Evolutionary conservation across 2,329 filamentous ascomycete genomes (phyloP).

Genomic region (Pseudocercospora crystallina): DNA sequence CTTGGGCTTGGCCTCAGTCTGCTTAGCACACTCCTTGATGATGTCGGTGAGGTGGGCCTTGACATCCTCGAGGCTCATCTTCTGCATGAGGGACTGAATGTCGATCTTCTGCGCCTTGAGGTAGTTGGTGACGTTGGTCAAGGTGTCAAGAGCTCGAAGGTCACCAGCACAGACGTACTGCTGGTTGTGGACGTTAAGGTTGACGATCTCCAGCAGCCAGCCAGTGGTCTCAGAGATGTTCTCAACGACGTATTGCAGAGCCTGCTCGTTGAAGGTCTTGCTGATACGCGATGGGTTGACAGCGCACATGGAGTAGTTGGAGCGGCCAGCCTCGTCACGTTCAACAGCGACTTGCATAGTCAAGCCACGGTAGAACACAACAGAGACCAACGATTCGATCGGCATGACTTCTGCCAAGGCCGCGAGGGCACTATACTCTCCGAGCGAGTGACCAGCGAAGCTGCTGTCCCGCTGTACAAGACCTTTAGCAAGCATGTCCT

Average conservation of each 20-base stretch:
- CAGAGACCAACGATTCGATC: constrained; percentile 97
- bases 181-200: constrained; percentile 77
- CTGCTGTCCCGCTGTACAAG: constrained; percentile 94
- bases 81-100: constrained; percentile 87
- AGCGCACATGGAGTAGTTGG: constrained; percentile 99
- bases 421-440: constrained; percentile 95
- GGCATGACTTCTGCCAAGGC: constrained; percentile 98
- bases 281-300: constrained; percentile 98
- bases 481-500: constrained; percentile 97
- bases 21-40: constrained; percentile 81
- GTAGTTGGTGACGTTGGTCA: constrained; percentile 84
- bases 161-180: constrained; percentile 69
- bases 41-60: constrained; percentile 88
- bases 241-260: constrained; percentile 93
- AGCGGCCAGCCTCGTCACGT: constrained; percentile 86
- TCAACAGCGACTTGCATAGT: constrained; percentile 99
- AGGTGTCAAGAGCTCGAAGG: constrained; percentile 63
- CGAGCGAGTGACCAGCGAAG: constrained; percentile 95
- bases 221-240: constrained; percentile 90
- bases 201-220: constrained; percentile 98
- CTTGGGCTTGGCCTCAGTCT: constrained; percentile 83
- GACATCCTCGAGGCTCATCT: constrained; percentile 82
- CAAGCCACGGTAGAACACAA: constrained; percentile 97
- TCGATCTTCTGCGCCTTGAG: constrained; percentile 97
- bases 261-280: constrained; percentile 98